Percentiles rank a stretch among this genome's conserved stretches.
Evolutionary conservation across 805 yeast genomes (phyloP).

Genomic region (Ogataea allantospora): DNA sequence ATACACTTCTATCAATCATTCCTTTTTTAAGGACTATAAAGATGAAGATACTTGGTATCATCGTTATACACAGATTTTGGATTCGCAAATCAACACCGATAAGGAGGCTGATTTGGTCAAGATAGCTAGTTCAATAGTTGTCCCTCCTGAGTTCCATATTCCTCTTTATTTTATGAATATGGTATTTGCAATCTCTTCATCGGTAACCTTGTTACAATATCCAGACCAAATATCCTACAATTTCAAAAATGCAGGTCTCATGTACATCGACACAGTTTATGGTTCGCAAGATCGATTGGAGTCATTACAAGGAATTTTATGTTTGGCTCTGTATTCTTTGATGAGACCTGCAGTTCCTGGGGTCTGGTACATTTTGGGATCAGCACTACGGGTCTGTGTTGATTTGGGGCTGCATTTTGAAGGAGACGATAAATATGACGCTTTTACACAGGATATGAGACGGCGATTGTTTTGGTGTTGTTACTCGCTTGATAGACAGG

Average conservation of each 20-base stretch:
- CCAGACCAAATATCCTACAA: constrained; percentile 64
- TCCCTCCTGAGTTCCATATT: constrained; percentile 48
- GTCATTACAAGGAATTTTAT: constrained; percentile 66
- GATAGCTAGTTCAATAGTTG: constrained; percentile 37
- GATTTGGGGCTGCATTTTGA: constrained; percentile 86
- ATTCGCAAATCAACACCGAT: constrained; percentile 23
- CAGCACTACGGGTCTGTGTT: constrained; percentile 74
- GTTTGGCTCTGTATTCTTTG: constrained; percentile 67
- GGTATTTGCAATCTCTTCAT: constrained; percentile 77
- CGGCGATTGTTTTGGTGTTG: constrained; percentile 87
- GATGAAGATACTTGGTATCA: constrained; percentile 48
- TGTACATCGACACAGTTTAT: constrained; percentile 56
- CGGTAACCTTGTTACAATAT: constrained; percentile 67
- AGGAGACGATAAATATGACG: constrained; percentile 40
- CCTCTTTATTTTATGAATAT: constrained; percentile 72
- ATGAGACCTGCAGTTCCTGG: constrained; percentile 92
- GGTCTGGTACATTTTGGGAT: constrained; percentile 87
- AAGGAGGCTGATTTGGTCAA: constrained; percentile 32
- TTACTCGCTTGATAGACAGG: constrained; percentile 80
- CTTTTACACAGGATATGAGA: constrained; percentile 64
- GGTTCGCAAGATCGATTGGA: constrained; percentile 62
- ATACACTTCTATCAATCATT: constrained; percentile 45
- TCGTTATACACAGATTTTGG: constrained; percentile 39
- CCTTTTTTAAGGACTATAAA: constrained; percentile 25
- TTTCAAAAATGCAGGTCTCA: constrained; percentile 65